Evolutionary conservation across 441 rosid genomes (phyloP).

Genomic region (Mallotus japonicus): DNA sequence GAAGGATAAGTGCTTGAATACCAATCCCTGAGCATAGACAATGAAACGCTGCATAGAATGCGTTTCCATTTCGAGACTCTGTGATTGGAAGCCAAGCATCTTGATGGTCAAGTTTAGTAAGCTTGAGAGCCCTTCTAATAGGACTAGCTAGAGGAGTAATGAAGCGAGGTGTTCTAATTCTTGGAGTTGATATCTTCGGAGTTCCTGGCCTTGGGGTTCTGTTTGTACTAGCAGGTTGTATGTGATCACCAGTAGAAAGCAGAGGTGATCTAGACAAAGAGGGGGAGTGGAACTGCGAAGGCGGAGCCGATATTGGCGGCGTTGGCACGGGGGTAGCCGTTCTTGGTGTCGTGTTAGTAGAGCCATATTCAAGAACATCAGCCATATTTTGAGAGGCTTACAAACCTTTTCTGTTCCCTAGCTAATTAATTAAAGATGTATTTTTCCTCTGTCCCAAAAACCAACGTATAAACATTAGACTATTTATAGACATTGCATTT

Average conservation of each 20-base stretch:
- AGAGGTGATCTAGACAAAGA: constrained; percentile 61
- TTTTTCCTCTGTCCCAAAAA: constrained; percentile 1
- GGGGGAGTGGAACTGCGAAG: constrained; percentile 67
- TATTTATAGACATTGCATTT: constrained; percentile 10
- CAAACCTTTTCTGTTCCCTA: background rate
- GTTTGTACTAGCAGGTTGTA: constrained; percentile 34
- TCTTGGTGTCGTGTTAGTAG: constrained; percentile 18
- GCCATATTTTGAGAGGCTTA: constrained; percentile 25
- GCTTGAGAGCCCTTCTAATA: constrained; percentile 43
- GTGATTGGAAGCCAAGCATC: constrained; percentile 83
- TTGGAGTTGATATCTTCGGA: constrained; percentile 36
- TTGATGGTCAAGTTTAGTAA: constrained; percentile 61
- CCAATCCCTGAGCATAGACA: constrained; percentile 72
- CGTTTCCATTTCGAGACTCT: constrained; percentile 64
- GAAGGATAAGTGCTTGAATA: constrained; percentile 62
- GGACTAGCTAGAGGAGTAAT: constrained; percentile 63
- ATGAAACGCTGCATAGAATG: constrained; percentile 63
- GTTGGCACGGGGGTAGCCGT: constrained; percentile 26
- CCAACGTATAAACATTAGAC: background rate
- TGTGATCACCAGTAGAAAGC: constrained; percentile 37
- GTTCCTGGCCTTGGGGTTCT: constrained; percentile 37
- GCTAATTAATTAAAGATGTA: no score
- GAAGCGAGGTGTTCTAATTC: constrained; percentile 40
- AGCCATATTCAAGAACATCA: constrained; percentile 31
- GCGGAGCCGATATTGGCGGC: constrained; percentile 62